Percentiles rank a stretch among this genome's conserved stretches.
These are phyloP conservation scores for Ascochyta clinopodiicola DNA, from an alignment of 2,329 filamentous ascomycete species.

Conservation along the genomic window DNA sequence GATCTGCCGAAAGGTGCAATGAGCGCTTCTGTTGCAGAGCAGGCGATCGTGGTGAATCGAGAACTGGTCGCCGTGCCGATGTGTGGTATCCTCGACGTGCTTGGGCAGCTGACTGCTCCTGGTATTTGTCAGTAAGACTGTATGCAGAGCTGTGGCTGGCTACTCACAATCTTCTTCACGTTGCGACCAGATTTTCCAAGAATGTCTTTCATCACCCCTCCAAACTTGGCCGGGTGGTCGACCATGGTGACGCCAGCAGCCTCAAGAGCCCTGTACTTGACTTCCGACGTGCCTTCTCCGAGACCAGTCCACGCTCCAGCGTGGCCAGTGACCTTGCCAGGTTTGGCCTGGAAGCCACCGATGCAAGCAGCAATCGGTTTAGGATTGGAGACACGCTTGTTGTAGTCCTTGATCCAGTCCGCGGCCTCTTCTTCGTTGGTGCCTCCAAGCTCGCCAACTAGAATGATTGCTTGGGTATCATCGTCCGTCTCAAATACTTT, in stretches of 20 bases:
- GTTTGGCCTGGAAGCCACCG: slow-evolving; percentile 68
- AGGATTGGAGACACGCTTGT: slow-evolving; percentile 61
- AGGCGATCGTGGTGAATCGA: slow-evolving; percentile 1
- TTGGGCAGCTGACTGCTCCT: slow-evolving; percentile 46
- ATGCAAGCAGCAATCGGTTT: slow-evolving; percentile 80
- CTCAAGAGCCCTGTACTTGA: slow-evolving; percentile 73
- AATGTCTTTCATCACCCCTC: slow-evolving; percentile 68
- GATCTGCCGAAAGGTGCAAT: slow-evolving; percentile 62
- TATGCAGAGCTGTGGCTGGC: not conserved
- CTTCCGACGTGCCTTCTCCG: slow-evolving; percentile 68
- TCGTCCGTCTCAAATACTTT: slow-evolving; percentile 70
- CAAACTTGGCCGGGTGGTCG: slow-evolving; percentile 78
- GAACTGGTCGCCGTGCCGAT: slow-evolving; percentile 25
- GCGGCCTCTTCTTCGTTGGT: slow-evolving; percentile 74
- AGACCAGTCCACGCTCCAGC: slow-evolving; percentile 74
- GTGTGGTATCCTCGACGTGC: slow-evolving; percentile 57
- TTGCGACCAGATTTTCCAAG: slow-evolving; percentile 56
- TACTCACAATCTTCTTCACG: slow-evolving; percentile 49
- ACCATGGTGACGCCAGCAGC: slow-evolving; percentile 73
- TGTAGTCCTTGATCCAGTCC: slow-evolving; percentile 74
- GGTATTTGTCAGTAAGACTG: not conserved
- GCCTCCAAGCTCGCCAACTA: slow-evolving; percentile 77
- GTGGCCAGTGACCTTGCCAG: slow-evolving; percentile 77
- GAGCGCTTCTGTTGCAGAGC: slow-evolving; percentile 53
- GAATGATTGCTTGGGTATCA: slow-evolving; percentile 73